Conservation (phyloP, 352 stramenopile genomes). For the Phytophthora citricola region DNA sequence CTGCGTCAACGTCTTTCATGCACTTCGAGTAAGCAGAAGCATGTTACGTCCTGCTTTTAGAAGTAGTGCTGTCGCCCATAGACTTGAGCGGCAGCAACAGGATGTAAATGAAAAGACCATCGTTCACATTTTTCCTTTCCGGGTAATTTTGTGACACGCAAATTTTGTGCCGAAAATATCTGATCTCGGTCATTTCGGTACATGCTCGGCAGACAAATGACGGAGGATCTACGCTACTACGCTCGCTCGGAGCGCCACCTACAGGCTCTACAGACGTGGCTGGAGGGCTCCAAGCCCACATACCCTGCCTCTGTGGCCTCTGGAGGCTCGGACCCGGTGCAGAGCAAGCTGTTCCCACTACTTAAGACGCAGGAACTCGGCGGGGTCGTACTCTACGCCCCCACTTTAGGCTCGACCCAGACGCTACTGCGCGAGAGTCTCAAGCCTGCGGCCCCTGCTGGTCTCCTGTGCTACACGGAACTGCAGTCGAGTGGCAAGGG, state of each 20-base stretch:
- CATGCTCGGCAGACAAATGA: constrained; percentile 60
- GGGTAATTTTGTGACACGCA: constrained; percentile 12
- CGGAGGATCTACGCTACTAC: constrained; percentile 78
- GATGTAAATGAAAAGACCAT: constrained; percentile 22
- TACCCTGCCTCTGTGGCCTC: constrained; percentile 33
- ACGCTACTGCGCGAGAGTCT: constrained; percentile 83
- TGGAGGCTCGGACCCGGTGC: constrained; percentile 37
- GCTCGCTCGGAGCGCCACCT: constrained; percentile 77
- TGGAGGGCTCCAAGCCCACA: constrained; percentile 39
- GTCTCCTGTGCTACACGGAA: constrained; percentile 84
- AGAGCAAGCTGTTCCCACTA: constrained; percentile 59
- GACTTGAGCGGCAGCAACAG: constrained; percentile 26
- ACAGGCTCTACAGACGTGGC: constrained; percentile 72
- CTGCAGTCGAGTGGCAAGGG: constrained; percentile 82
- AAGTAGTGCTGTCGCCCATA: constrained; percentile 23
- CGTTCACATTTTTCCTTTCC: constrained; percentile 22
- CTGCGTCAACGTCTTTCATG: constrained; percentile 86
- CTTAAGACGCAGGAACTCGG: constrained; percentile 72
- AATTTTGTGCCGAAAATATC: not conserved
- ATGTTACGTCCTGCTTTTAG: constrained; percentile 21
- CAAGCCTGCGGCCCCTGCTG: constrained; percentile 62
- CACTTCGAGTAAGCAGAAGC: constrained; percentile 73
- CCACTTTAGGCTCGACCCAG: constrained; percentile 80
- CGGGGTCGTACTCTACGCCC: constrained; percentile 75
- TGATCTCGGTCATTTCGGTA: constrained; percentile 8